These are phyloP conservation scores for Candida sakaeoensis DNA, from an alignment of 805 yeast species.

Conservation along the genomic window DNA sequence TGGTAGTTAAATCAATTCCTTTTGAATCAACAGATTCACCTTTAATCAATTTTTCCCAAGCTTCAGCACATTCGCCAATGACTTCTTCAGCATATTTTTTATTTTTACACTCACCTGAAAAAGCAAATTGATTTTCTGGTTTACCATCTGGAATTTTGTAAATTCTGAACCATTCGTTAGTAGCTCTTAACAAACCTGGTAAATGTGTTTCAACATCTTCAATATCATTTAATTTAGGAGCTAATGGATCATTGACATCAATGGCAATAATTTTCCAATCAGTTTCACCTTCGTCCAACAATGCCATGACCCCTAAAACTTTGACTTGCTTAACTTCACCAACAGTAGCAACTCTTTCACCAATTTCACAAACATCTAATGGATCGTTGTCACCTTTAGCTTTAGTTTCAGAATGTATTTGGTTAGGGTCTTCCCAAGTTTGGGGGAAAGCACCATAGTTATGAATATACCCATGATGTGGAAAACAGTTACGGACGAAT, in stretches of 20 bases:
- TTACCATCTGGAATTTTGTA: constrained; percentile 84
- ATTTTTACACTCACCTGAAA: constrained; percentile 62
- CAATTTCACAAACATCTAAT: constrained; percentile 60
- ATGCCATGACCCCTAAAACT: constrained; percentile 71
- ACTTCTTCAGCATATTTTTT: constrained; percentile 56
- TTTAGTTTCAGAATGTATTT: constrained; percentile 58
- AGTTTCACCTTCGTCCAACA: constrained; percentile 90
- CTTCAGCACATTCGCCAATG: constrained; percentile 59
- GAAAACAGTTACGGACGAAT: constrained; percentile 96
- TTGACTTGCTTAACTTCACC: constrained; percentile 62
- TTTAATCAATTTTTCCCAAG: constrained; percentile 61
- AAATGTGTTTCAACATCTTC: constrained; percentile 62
- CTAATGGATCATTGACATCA: constrained; percentile 62
- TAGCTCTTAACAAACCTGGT: constrained; percentile 69
- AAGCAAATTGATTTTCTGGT: constrained; percentile 70
- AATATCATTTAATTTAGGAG: constrained; percentile 55
- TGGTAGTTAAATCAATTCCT: constrained; percentile 73
- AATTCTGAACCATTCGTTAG: constrained; percentile 76
- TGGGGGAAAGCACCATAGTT: constrained; percentile 99
- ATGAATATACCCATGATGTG: constrained; percentile 97
- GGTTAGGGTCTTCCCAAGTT: constrained; percentile 76
- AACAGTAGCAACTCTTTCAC: constrained; percentile 42
- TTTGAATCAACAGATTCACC: constrained; percentile 35
- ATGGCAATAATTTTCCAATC: constrained; percentile 90
- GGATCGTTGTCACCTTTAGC: constrained; percentile 90